Evolutionary conservation across 2,329 filamentous ascomycete species (phyloP).

Genomic region (Aureobasidium vineae): DNA sequence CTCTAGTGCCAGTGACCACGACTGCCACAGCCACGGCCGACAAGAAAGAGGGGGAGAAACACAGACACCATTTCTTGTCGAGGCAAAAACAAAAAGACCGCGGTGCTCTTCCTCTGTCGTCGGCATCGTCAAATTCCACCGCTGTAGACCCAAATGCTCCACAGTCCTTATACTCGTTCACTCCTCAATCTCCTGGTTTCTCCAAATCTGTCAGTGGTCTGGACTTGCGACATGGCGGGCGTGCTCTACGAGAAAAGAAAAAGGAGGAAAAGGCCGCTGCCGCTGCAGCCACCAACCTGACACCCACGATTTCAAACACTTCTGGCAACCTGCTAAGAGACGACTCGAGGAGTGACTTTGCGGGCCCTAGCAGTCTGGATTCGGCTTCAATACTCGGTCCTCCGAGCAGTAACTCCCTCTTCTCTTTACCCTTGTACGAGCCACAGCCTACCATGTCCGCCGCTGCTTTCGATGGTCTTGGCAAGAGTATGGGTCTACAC

Average conservation of each 20-base stretch:
- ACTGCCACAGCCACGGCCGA: constrained; percentile 52
- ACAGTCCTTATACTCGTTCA: constrained; percentile 76
- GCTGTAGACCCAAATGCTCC: constrained; percentile 73
- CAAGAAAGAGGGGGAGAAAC: constrained; percentile 70
- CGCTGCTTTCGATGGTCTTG: constrained; percentile 46
- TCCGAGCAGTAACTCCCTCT: constrained; percentile 35
- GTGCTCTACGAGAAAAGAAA: constrained; percentile 72
- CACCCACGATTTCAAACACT: constrained; percentile 36
- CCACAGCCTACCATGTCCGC: constrained; percentile 37
- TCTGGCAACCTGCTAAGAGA: constrained; percentile 29
- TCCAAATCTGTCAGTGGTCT: constrained; percentile 78
- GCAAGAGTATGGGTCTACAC: constrained; percentile 48
- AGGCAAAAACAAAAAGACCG: constrained; percentile 78
- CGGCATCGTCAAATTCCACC: constrained; percentile 71
- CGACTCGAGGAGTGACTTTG: constrained; percentile 29
- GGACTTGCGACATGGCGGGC: constrained; percentile 73
- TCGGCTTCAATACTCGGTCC: constrained; percentile 30
- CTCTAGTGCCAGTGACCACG: constrained; percentile 61
- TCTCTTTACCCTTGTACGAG: constrained; percentile 36
- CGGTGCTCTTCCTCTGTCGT: constrained; percentile 66
- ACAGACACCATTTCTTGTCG: constrained; percentile 74
- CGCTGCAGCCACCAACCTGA: constrained; percentile 38
- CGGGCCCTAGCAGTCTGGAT: constrained; percentile 31
- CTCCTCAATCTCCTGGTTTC: constrained; percentile 74
- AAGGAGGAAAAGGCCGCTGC: constrained; percentile 52